Conservation (phyloP, 805 yeast species). For the Monosporozyma aquatica region DNA sequence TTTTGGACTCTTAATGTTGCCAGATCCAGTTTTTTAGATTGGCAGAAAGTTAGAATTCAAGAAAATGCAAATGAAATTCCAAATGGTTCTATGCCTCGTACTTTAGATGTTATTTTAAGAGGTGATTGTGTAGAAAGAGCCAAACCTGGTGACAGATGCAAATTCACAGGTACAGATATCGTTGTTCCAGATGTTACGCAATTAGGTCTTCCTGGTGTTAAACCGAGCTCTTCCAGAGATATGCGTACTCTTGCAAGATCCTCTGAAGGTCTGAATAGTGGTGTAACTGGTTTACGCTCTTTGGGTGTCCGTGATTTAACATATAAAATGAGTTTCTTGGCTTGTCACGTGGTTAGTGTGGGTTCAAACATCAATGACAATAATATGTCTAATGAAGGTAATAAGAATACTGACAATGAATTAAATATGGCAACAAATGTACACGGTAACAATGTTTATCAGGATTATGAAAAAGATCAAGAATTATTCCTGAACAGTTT, state of each 20-base stretch:
- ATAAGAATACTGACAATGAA: constrained; percentile 15
- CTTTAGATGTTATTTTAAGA: constrained; percentile 81
- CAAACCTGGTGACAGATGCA: constrained; percentile 93
- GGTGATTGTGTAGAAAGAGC: constrained; percentile 95
- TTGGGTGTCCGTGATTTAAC: constrained; percentile 94
- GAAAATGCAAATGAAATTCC: constrained; percentile 96
- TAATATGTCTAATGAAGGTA: constrained; percentile 2
- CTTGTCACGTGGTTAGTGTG: constrained; percentile 76
- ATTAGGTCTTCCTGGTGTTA: constrained; percentile 89
- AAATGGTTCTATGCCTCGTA: constrained; percentile 97
- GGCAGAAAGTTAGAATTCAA: constrained; percentile 94
- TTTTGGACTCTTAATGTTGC: constrained; percentile 77
- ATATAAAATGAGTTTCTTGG: constrained; percentile 82
- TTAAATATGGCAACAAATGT: constrained; percentile 22
- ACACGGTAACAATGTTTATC: constrained; percentile 19
- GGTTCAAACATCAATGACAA: constrained; percentile 25
- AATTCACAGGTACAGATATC: constrained; percentile 88
- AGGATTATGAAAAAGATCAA: constrained; percentile 60
- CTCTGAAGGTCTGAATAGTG: constrained; percentile 64
- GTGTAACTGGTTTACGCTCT: constrained; percentile 80
- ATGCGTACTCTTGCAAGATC: constrained; percentile 36
- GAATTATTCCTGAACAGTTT: constrained; percentile 70
- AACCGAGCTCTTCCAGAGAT: constrained; percentile 73
- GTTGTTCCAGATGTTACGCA: constrained; percentile 93
- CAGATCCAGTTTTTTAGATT: constrained; percentile 83